phyloP scores from a whole-genome alignment of 164 flowering plant genomes.

The Hamamelis virginiana region DNA sequence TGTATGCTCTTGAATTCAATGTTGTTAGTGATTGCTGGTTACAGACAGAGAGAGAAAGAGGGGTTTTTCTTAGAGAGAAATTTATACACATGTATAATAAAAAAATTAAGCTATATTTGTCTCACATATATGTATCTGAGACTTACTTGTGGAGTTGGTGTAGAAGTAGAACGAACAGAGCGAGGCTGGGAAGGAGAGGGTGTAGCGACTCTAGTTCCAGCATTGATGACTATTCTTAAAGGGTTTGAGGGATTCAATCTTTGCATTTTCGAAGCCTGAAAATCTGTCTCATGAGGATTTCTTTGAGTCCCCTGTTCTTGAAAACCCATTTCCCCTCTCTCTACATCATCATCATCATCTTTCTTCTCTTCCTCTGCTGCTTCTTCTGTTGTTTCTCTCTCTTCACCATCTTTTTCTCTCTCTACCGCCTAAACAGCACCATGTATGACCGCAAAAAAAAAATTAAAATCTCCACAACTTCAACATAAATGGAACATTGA shows the following conservation, averaged over 20 bases:
- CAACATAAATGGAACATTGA: not conserved
- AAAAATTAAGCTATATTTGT: not conserved
- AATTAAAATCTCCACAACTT: not conserved
- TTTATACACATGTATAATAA: no score
- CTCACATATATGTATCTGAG: no score
- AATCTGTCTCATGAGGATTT: slow-evolving; percentile 16
- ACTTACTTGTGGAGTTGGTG: slow-evolving; percentile 50
- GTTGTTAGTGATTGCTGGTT: slow-evolving; percentile 43
- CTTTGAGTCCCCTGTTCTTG: slow-evolving; percentile 5
- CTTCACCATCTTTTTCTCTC: slow-evolving; percentile 5
- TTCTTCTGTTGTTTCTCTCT: slow-evolving; percentile 7
- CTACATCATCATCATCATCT: slow-evolving; percentile 21
- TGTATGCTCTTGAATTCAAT: slow-evolving; percentile 63
- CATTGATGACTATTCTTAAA: slow-evolving; percentile 52
- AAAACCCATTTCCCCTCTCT: slow-evolving; percentile 29
- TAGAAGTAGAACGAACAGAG: not conserved
- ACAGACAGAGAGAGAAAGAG: slow-evolving; percentile 10
- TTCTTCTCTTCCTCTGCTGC: slow-evolving; percentile 6
- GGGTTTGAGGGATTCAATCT: slow-evolving; percentile 64
- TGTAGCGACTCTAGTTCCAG: slow-evolving; percentile 31
- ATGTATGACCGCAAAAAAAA: no score
- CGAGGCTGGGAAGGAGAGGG: slow-evolving; percentile 32
- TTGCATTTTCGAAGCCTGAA: slow-evolving; percentile 33
- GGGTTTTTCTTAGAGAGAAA: slow-evolving; percentile 7
- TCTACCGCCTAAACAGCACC: slow-evolving; percentile 11